These are phyloP conservation scores for Penicillium cosmopolitanum DNA, from an alignment of 495 filamentous ascomycete genomes.

Conservation along the genomic window DNA sequence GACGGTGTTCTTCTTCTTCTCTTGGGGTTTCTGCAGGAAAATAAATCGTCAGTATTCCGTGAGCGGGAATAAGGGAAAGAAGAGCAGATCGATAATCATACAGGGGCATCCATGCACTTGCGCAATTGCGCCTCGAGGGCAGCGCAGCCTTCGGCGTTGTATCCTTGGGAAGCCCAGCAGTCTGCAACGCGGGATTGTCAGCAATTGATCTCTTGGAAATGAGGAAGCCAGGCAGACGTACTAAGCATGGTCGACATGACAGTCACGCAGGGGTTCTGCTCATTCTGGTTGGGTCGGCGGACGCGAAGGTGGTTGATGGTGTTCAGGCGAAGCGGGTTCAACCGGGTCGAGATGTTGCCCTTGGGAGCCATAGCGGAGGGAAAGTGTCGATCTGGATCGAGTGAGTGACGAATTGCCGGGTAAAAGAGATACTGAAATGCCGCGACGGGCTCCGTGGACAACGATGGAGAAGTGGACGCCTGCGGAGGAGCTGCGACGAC, in stretches of 20 bases:
- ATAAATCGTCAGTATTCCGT: conserved; percentile 20
- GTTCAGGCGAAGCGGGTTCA: conserved; percentile 77
- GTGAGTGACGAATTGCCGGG: conserved; percentile 25
- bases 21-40: conserved; percentile 59
- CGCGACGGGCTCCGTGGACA: conserved; percentile 22
- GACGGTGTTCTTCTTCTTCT: conserved; percentile 79
- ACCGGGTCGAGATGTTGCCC: conserved; percentile 44
- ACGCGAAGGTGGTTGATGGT: conserved; percentile 85
- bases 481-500: conserved; percentile 17
- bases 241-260: conserved; percentile 91
- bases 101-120: conserved; percentile 90
- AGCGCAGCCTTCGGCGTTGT: conserved; percentile 72
- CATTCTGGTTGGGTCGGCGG: conserved; percentile 73
- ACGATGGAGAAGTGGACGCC: conserved; percentile 20
- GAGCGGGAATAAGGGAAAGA: too few species aligned
- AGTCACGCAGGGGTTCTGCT: conserved; percentile 76
- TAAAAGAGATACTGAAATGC: conserved; percentile 12
- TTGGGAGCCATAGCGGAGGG: conserved; percentile 54
- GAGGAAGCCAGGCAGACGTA: conserved; percentile 48
- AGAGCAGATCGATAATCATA: conserved; percentile 32
- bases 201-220: conserved; percentile 2
- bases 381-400: conserved; percentile 41
- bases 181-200: conserved; percentile 51
- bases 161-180: conserved; percentile 92
- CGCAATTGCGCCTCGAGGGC: conserved; percentile 79